These are phyloP conservation scores for Trapa bicornis DNA, from an alignment of 345 rosid genomes.

Conservation along the genomic window DNA sequence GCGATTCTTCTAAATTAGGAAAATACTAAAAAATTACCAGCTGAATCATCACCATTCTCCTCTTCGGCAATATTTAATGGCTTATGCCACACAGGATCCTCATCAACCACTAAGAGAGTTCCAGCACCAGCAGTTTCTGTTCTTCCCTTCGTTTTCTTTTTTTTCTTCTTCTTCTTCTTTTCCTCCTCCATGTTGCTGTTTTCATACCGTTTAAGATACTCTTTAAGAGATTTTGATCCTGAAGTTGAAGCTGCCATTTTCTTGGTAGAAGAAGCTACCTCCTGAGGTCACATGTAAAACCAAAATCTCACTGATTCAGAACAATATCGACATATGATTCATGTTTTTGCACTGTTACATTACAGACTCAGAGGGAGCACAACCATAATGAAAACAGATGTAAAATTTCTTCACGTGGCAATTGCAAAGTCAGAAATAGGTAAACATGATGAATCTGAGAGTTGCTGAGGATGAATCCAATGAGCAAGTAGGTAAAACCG, in stretches of 20 bases:
- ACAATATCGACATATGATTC: neutral
- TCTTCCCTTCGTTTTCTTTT: neutral
- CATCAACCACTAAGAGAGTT: conserved; percentile 68
- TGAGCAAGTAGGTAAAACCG: neutral
- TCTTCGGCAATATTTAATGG: conserved; percentile 49
- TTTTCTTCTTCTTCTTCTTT: conserved; percentile 48
- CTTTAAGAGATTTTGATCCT: conserved; percentile 42
- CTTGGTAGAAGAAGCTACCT: neutral
- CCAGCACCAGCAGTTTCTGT: conserved; percentile 21
- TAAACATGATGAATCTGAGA: no score
- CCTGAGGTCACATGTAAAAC: no score
- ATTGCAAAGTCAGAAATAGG: neutral
- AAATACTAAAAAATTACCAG: conserved; percentile 28
- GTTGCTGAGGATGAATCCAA: no score
- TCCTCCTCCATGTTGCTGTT: conserved; percentile 31
- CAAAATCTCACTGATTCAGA: neutral
- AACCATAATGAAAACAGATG: neutral
- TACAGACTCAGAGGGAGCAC: neutral
- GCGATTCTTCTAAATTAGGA: neutral
- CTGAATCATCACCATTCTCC: conserved; percentile 48
- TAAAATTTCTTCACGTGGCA: neutral
- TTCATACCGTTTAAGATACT: conserved; percentile 66
- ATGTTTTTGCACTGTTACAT: neutral
- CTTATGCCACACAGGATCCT: conserved; percentile 91
- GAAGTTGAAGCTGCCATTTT: conserved; percentile 28